A percentile compares a stretch with the other conserved stretches of the same genome.
Conservation (phyloP, 2,329 filamentous ascomycete species). For the Sclerotiophoma versabilis region DNA sequence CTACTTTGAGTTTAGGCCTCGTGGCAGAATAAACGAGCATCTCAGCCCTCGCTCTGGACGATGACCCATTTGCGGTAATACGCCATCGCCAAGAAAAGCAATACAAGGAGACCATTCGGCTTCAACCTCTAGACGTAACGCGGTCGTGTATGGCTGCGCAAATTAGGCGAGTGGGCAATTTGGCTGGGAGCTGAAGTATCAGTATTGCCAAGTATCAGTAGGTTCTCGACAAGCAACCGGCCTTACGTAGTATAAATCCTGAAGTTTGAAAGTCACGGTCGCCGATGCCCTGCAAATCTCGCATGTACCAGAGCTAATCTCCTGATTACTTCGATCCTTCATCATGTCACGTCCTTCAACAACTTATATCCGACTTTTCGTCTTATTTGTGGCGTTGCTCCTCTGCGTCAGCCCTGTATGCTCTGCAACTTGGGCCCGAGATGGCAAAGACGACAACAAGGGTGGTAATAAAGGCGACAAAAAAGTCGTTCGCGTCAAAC, state of each 20-base stretch:
- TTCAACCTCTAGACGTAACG: not conserved
- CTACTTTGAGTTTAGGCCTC: not conserved
- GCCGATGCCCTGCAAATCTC: not conserved
- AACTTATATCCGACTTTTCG: not conserved
- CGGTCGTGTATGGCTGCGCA: not conserved
- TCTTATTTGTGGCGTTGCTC: not conserved
- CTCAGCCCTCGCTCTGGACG: not conserved
- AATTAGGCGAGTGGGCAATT: not conserved
- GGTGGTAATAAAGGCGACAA: not conserved
- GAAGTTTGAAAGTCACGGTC: not conserved
- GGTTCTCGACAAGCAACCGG: not conserved
- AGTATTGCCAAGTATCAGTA: not conserved
- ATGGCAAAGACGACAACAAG: not conserved
- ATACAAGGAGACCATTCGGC: not conserved
- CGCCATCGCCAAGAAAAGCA: not conserved
- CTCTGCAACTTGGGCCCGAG: not conserved
- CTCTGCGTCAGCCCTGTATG: not conserved
- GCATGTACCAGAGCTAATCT: no score
- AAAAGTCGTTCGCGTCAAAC: slow-evolving; percentile 10
- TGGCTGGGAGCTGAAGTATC: not conserved
- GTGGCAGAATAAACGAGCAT: not conserved
- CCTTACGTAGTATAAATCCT: not conserved
- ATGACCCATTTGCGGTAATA: not conserved
- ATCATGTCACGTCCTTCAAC: not conserved
- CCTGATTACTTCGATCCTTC: no score